Conservation (phyloP, 176 grass and related monocot genomes). For the Triticum monococcum region DNA sequence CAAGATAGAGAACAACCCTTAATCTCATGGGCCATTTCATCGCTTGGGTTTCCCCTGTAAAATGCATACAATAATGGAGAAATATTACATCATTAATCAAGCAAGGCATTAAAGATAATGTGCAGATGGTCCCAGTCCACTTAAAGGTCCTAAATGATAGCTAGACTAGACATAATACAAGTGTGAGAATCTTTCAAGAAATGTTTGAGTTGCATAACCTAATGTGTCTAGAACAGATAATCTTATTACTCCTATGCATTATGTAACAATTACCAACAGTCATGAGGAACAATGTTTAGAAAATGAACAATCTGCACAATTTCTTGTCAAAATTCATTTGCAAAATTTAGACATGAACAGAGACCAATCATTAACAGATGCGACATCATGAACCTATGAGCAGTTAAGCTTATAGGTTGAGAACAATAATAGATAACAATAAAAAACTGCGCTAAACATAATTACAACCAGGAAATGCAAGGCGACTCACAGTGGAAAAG, state of each 20-base stretch:
- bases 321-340: background rate
- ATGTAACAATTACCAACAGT: slow-evolving; percentile 9
- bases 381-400: background rate
- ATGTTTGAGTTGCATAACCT: background rate
- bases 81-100: slow-evolving; percentile 12
- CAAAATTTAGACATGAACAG: background rate
- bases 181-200: background rate
- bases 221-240: background rate
- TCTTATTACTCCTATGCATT: background rate
- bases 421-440: background rate
- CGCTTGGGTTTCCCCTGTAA: slow-evolving; percentile 90
- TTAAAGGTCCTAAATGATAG: background rate
- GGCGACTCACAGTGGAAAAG: slow-evolving; percentile 92
- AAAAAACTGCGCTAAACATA: slow-evolving; percentile 1
- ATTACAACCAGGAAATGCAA: background rate
- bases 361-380: background rate
- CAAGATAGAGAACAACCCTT: slow-evolving; percentile 91
- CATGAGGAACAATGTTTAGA: background rate
- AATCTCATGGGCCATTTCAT: slow-evolving; percentile 99
- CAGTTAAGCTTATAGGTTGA: background rate
- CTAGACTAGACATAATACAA: background rate
- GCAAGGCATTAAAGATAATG: background rate
- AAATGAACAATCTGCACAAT: background rate
- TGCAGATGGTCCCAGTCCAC: background rate
- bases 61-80: slow-evolving; percentile 34